Evolutionary conservation across 768 basidiomycete species (phyloP).

Genomic region (Tulasnella sp.): DNA sequence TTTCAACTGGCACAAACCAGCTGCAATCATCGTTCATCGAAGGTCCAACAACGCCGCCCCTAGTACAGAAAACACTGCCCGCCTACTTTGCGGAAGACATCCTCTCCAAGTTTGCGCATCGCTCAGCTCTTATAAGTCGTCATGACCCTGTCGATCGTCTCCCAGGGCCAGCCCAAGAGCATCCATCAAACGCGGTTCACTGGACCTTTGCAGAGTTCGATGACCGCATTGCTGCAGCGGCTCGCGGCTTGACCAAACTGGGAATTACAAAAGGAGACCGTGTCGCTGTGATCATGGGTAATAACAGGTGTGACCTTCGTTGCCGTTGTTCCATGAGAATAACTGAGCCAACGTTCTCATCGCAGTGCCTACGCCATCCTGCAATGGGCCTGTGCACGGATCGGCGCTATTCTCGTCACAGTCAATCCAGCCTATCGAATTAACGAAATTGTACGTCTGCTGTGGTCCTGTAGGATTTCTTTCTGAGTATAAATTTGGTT

Average conservation of each 20-base stretch:
- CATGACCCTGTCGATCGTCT: conserved; percentile 61
- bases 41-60: conserved; percentile 60
- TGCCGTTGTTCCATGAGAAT: background rate
- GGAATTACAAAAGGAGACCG: conserved; percentile 77
- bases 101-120: conserved; percentile 51
- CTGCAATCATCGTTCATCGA: conserved; percentile 52
- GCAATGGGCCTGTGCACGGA: conserved; percentile 84
- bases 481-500: background rate
- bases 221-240: conserved; percentile 64
- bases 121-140: conserved; percentile 68
- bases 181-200: conserved; percentile 57
- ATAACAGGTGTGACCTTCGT: conserved; percentile 62
- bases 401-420: conserved; percentile 82
- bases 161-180: conserved; percentile 64
- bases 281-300: conserved; percentile 82
- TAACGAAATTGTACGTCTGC: conserved; percentile 65
- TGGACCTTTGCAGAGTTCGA: conserved; percentile 79
- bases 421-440: conserved; percentile 80
- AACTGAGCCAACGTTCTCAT: background rate
- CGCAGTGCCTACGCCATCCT: conserved; percentile 74
- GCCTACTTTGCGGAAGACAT: conserved; percentile 65
- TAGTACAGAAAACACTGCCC: conserved; percentile 60
- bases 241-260: conserved; percentile 67
- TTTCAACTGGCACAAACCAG: background rate
- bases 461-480: conserved; percentile 11